These are phyloP conservation scores for Plasmodium chabaudi DNA, from an alignment of 169 alveolate genomes.

Conservation along the genomic window DNA sequence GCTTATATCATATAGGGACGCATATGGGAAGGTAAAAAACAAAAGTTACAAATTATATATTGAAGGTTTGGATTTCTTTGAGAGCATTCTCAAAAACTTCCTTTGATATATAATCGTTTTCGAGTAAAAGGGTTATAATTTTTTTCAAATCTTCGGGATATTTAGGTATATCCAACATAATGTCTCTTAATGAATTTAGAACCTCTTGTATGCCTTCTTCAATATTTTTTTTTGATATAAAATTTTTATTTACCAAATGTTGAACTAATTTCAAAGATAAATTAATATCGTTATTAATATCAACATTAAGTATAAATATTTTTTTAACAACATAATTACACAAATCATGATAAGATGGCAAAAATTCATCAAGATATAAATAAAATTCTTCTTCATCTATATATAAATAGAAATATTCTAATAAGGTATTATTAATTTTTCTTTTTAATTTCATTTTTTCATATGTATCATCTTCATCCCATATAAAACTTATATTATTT, in stretches of 20 bases:
- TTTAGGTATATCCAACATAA: slow-evolving; percentile 70
- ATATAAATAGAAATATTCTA: slow-evolving; percentile 69
- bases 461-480: slow-evolving; percentile 79
- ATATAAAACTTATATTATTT: slow-evolving; percentile 46
- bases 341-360: slow-evolving; percentile 62
- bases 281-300: slow-evolving; percentile 55
- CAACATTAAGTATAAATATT: slow-evolving; percentile 57
- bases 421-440: slow-evolving; percentile 64
- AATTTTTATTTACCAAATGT: slow-evolving; percentile 26
- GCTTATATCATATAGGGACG: background rate
- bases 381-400: slow-evolving; percentile 62
- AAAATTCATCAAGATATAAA: slow-evolving; percentile 63
- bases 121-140: slow-evolving; percentile 23
- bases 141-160: slow-evolving; percentile 52
- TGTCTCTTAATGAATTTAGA: slow-evolving; percentile 39
- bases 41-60: background rate
- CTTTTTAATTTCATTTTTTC: slow-evolving; percentile 73
- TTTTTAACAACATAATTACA: slow-evolving; percentile 73
- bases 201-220: slow-evolving; percentile 58
- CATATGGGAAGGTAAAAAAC: background rate
- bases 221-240: slow-evolving; percentile 48
- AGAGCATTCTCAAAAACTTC: slow-evolving; percentile 25
- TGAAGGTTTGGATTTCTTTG: slow-evolving; percentile 21
- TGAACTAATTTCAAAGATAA: slow-evolving; percentile 50
- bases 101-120: slow-evolving; percentile 35